phyloP scores from a whole-genome alignment of 192 early-diverging fungal species.

The Jimgerdemannia lactiflua region DNA sequence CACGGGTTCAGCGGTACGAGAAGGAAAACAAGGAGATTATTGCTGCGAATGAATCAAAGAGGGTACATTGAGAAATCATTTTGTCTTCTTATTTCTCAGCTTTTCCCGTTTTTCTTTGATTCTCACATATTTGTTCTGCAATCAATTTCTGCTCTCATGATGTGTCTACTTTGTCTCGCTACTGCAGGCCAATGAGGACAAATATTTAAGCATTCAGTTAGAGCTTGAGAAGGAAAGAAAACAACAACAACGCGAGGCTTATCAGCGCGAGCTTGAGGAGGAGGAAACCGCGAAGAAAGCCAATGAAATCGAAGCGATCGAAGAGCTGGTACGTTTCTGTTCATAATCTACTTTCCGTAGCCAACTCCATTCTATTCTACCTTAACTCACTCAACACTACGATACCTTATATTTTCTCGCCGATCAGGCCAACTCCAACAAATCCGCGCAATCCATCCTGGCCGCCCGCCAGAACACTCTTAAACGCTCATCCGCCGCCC shows the following conservation, averaged over 20 bases:
- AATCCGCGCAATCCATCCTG: slow-evolving; percentile 45
- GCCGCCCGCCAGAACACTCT: slow-evolving; percentile 39
- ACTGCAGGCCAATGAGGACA: slow-evolving; percentile 53
- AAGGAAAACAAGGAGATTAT: slow-evolving; percentile 81
- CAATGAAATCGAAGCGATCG: slow-evolving; percentile 67
- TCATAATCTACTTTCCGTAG: no score
- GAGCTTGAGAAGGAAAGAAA: slow-evolving; percentile 49
- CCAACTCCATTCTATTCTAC: no score
- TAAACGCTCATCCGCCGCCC: slow-evolving; percentile 43
- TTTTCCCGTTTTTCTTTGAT: not conserved
- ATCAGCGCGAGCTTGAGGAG: slow-evolving; percentile 65
- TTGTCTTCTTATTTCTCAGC: slow-evolving; percentile 3
- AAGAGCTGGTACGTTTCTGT: slow-evolving; percentile 57
- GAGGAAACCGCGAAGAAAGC: slow-evolving; percentile 63
- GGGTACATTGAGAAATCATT: slow-evolving; percentile 39
- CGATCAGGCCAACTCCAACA: slow-evolving; percentile 37
- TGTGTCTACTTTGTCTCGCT: not conserved
- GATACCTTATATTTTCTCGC: no score
- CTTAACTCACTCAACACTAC: no score
- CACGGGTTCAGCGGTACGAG: slow-evolving; percentile 70
- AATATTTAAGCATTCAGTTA: slow-evolving; percentile 39
- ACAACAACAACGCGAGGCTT: slow-evolving; percentile 63
- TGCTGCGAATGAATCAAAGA: slow-evolving; percentile 58
- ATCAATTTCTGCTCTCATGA: not conserved
- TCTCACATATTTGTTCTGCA: not conserved